Conservation (phyloP, 1,139 yeast species). For the Casaregolazyma lundiana region DNA sequence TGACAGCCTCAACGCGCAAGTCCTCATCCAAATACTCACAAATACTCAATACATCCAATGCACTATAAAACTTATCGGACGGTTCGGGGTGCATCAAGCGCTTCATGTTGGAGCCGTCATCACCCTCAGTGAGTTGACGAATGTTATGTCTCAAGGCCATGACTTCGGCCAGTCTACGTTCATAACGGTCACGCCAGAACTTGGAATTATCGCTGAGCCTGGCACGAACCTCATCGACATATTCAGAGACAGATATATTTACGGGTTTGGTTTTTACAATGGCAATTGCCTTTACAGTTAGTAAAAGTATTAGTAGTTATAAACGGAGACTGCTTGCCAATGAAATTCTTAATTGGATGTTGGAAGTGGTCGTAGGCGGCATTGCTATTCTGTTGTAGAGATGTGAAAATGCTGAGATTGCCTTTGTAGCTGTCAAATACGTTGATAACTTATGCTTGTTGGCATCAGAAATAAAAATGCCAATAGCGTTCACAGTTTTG, state of each 20-base stretch:
- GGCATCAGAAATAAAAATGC: no score
- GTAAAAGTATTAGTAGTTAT: neutral
- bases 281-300: slow-evolving; percentile 14
- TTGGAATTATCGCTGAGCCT: slow-evolving; percentile 12
- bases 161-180: slow-evolving; percentile 10
- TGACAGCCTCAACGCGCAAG: neutral
- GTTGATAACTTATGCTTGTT: no score
- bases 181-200: slow-evolving; percentile 18
- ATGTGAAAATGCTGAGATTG: no score
- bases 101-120: neutral
- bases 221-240: neutral
- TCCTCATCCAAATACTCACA: slow-evolving; percentile 1
- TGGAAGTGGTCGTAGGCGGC: no score
- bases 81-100: neutral
- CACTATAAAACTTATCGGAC: neutral
- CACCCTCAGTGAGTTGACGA: neutral
- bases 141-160: slow-evolving; percentile 5
- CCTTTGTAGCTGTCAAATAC: no score
- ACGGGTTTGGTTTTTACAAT: slow-evolving; percentile 14
- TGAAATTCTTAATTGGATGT: neutral
- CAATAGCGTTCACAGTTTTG: no score
- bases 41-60: neutral
- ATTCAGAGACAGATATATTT: slow-evolving; percentile 4
- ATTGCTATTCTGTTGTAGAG: no score
- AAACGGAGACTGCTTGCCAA: neutral